Conservation (phyloP, 140 eudicot genomes). For the Eryngium alpinum region DNA sequence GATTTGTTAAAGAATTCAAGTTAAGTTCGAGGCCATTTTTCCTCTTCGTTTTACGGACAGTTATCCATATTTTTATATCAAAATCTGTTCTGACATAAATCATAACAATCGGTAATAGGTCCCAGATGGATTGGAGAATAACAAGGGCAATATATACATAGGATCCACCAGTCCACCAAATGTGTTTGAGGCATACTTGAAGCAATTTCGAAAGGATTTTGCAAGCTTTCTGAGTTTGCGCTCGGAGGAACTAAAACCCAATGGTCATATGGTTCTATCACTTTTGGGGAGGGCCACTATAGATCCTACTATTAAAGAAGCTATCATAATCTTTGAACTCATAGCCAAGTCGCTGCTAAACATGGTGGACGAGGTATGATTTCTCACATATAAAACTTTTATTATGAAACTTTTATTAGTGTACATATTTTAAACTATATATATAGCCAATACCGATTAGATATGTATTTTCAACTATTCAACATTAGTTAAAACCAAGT, state of each 20-base stretch:
- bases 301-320: background rate
- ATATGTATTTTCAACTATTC: too few relatives aligned
- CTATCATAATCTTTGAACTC: background rate
- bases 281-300: constrained; percentile 22
- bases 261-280: constrained; percentile 36
- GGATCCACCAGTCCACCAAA: background rate
- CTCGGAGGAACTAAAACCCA: constrained; percentile 22
- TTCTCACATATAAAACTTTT: too few relatives aligned
- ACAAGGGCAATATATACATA: background rate
- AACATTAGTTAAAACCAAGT: too few relatives aligned
- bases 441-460: too few relatives aligned
- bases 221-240: constrained; percentile 23
- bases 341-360: constrained; percentile 17
- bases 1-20: too few relatives aligned
- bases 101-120: too few relatives aligned
- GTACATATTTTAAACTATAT: too few relatives aligned
- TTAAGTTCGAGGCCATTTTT: too few relatives aligned
- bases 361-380: constrained; percentile 24
- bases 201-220: constrained; percentile 23
- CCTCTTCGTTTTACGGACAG: too few relatives aligned
- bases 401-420: too few relatives aligned
- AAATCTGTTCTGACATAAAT: too few relatives aligned
- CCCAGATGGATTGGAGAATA: constrained; percentile 17
- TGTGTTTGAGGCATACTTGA: background rate
- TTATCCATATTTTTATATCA: too few relatives aligned